Percentiles rank a stretch among this genome's conserved stretches.
These are phyloP conservation scores for Sporormia fimetaria DNA, from an alignment of 495 filamentous ascomycete species.

Conservation along the genomic window DNA sequence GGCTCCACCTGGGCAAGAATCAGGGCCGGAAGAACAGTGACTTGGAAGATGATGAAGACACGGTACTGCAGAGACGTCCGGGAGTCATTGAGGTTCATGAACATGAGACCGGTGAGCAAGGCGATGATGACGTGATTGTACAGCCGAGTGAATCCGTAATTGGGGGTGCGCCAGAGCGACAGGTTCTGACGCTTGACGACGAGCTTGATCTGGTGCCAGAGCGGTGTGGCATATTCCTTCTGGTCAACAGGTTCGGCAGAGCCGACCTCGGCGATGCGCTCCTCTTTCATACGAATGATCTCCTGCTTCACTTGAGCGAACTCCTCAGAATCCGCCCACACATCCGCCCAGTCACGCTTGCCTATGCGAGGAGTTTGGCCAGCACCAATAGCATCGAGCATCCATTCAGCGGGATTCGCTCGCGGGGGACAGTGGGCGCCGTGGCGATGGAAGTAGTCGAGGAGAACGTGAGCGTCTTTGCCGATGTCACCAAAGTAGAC, in stretches of 20 bases:
- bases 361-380: constrained; percentile 62
- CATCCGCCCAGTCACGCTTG: constrained; percentile 66
- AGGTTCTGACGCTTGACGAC: constrained; percentile 55
- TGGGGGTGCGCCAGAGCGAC: constrained; percentile 61
- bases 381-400: constrained; percentile 79
- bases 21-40: constrained; percentile 62
- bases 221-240: constrained; percentile 63
- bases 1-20: constrained; percentile 70
- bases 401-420: constrained; percentile 77
- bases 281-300: constrained; percentile 55
- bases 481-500: constrained; percentile 64
- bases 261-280: constrained; percentile 39
- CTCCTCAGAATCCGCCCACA: constrained; percentile 63
- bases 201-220: constrained; percentile 57
- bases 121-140: constrained; percentile 66
- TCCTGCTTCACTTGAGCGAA: constrained; percentile 53
- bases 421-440: constrained; percentile 44
- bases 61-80: constrained; percentile 61
- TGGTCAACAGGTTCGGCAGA: constrained; percentile 33
- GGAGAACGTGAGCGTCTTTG: constrained; percentile 39
- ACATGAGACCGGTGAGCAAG: constrained; percentile 62
- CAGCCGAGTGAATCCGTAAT: constrained; percentile 66
- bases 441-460: constrained; percentile 37
- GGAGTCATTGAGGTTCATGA: constrained; percentile 55
- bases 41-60: constrained; percentile 76